A percentile compares a stretch with the other conserved stretches of the same genome.
These are phyloP conservation scores for Rosa multiflora DNA, from an alignment of 306 rosid species.

Conservation along the genomic window DNA sequence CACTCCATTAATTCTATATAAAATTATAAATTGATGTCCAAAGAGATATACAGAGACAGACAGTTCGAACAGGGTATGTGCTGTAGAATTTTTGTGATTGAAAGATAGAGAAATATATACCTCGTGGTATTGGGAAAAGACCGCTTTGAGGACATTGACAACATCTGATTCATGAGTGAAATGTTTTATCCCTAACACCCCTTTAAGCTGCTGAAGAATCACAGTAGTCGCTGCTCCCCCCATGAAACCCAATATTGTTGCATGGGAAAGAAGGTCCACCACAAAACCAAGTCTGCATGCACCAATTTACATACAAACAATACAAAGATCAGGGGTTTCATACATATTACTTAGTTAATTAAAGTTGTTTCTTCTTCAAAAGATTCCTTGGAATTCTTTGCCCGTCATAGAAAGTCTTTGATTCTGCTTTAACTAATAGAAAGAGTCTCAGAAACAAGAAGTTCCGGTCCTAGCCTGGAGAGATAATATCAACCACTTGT, in stretches of 20 bases:
- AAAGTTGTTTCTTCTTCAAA: not conserved
- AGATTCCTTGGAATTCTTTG: not conserved
- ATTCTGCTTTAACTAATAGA: too few species aligned
- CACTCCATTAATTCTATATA: not conserved
- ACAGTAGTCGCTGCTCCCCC: slow-evolving; percentile 55
- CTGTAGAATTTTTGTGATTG: not conserved
- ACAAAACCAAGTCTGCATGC: slow-evolving; percentile 41
- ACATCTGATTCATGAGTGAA: slow-evolving; percentile 51
- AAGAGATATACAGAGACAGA: too few species aligned
- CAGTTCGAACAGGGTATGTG: too few species aligned
- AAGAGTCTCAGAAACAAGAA: too few species aligned
- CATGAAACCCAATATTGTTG: slow-evolving; percentile 57
- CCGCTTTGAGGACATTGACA: slow-evolving; percentile 33
- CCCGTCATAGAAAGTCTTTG: too few species aligned
- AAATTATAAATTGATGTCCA: not conserved
- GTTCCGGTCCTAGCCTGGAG: too few species aligned
- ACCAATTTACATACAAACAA: not conserved
- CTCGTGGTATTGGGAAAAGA: slow-evolving; percentile 28
- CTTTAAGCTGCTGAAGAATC: slow-evolving; percentile 53
- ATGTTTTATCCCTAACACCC: slow-evolving; percentile 42
- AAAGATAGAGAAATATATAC: slow-evolving; percentile 18
- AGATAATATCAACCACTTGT: too few species aligned
- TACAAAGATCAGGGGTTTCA: not conserved
- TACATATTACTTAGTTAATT: not conserved
- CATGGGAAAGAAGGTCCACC: slow-evolving; percentile 55